These are phyloP conservation scores for Tanozyma kutaoensis DNA, from an alignment of 805 yeast genomes.

Conservation along the genomic window DNA sequence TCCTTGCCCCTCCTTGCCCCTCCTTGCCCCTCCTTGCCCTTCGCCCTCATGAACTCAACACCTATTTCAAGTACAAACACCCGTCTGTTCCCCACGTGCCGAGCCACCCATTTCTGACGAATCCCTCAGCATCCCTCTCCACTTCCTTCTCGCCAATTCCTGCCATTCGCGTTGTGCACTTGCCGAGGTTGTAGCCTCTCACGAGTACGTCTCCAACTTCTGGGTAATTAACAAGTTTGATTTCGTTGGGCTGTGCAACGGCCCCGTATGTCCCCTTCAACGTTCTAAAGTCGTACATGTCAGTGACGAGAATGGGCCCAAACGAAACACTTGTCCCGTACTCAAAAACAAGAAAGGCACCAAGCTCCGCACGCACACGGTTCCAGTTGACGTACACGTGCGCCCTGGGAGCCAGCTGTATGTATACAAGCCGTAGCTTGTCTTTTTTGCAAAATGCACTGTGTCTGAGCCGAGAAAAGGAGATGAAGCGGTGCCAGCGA, in stretches of 20 bases:
- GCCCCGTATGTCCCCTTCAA: conserved; percentile 34
- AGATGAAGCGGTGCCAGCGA: conserved; percentile 22
- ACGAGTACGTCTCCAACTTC: conserved; percentile 37
- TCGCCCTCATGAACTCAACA: too few species aligned
- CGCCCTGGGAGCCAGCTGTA: conserved; percentile 12
- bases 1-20: too few species aligned
- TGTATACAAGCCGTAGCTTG: conserved; percentile 27
- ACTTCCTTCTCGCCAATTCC: conserved; percentile 4
- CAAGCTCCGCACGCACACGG: conserved; percentile 28
- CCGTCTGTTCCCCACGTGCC: conserved; percentile 66
- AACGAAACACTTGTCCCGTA: conserved; percentile 25
- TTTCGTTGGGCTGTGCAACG: conserved; percentile 44
- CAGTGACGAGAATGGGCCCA: conserved; percentile 50
- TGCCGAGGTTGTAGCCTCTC: conserved; percentile 60
- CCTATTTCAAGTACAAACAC: conserved; percentile 49
- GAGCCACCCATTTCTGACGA: too few species aligned
- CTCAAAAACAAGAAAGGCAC: conserved; percentile 41
- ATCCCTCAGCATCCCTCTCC: conserved; percentile 15
- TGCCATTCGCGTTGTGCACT: conserved; percentile 12
- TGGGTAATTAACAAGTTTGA: conserved; percentile 30
- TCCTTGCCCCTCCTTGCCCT: too few species aligned
- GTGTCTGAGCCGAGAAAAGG: conserved; percentile 39
- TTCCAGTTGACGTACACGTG: conserved; percentile 19
- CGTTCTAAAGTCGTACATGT: conserved; percentile 48
- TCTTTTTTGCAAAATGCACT: conserved; percentile 8